These are phyloP conservation scores for Haematococcus lacustris DNA, from an alignment of 139 green algal genomes.

Conservation along the genomic window DNA sequence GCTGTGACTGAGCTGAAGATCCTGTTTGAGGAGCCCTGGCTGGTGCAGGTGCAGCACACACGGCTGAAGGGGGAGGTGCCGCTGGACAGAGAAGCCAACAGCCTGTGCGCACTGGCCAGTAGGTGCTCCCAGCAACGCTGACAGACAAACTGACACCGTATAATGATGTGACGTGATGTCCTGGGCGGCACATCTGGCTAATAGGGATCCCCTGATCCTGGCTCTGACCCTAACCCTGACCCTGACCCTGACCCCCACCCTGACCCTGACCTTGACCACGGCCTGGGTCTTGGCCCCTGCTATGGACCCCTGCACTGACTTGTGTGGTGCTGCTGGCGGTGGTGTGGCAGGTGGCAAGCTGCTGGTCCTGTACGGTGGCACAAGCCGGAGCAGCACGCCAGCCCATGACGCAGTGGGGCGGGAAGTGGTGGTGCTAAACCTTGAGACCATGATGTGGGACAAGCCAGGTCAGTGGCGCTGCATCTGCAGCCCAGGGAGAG, in stretches of 20 bases:
- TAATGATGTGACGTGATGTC: no score
- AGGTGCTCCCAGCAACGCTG: no score
- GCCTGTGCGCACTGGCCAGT: slow-evolving; percentile 18
- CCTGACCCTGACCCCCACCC: no score
- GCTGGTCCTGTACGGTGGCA: slow-evolving; percentile 42
- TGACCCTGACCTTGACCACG: no score
- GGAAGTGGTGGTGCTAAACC: slow-evolving; percentile 40
- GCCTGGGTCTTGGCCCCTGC: no score
- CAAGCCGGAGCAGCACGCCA: slow-evolving; percentile 12
- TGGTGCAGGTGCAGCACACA: slow-evolving; percentile 31
- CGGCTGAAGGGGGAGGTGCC: slow-evolving; percentile 43
- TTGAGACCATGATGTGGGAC: slow-evolving; percentile 44
- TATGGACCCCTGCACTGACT: no score
- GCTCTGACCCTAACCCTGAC: no score
- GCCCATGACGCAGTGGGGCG: slow-evolving; percentile 22
- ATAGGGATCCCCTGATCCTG: no score
- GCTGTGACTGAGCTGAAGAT: slow-evolving; percentile 43
- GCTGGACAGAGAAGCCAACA: slow-evolving; percentile 28
- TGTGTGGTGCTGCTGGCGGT: no score
- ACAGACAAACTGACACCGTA: no score
- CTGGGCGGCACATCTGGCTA: no score
- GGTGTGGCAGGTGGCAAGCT: slow-evolving; percentile 53
- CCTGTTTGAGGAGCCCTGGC: slow-evolving; percentile 49
- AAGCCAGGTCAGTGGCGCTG: slow-evolving; percentile 14
- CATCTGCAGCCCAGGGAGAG: background rate